These are phyloP conservation scores for Linnemannia elongata DNA, from an alignment of 192 early-diverging fungal genomes.

Conservation along the genomic window DNA sequence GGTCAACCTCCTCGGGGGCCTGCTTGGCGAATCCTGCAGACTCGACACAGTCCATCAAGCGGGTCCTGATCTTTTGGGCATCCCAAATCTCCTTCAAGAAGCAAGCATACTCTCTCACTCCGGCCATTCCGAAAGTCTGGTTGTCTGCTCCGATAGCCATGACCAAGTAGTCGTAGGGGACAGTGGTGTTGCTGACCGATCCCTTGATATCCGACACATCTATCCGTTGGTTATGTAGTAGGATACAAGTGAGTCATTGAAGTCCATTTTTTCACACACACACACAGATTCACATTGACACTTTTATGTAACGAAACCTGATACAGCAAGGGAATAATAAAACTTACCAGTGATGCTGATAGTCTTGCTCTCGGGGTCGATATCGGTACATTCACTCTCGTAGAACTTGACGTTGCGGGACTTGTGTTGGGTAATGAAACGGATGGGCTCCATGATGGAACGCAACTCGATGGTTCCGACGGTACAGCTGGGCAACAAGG, in stretches of 20 bases:
- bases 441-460: conserved; percentile 89
- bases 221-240: conserved; percentile 19
- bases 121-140: conserved; percentile 85
- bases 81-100: conserved; percentile 87
- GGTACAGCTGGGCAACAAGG: conserved; percentile 79
- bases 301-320: background rate
- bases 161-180: conserved; percentile 84
- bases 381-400: conserved; percentile 92
- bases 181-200: conserved; percentile 63
- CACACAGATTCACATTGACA: background rate
- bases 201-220: conserved; percentile 83
- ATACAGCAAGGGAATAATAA: background rate
- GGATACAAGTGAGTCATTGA: background rate
- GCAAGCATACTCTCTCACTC: conserved; percentile 80
- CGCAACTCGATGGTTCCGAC: conserved; percentile 92
- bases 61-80: conserved; percentile 82
- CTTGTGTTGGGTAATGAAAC: conserved; percentile 91
- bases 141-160: conserved; percentile 84
- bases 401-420: conserved; percentile 85
- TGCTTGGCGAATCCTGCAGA: conserved; percentile 81
- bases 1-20: conserved; percentile 75
- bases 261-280: background rate
- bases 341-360: conserved; percentile 79
- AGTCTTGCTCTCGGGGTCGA: conserved; percentile 85
- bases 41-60: conserved; percentile 83